A percentile compares a stretch with the other conserved stretches of the same genome.
These are phyloP conservation scores for Davidsoniella neocaledoniae DNA, from an alignment of 2,329 filamentous ascomycete genomes.

Conservation along the genomic window DNA sequence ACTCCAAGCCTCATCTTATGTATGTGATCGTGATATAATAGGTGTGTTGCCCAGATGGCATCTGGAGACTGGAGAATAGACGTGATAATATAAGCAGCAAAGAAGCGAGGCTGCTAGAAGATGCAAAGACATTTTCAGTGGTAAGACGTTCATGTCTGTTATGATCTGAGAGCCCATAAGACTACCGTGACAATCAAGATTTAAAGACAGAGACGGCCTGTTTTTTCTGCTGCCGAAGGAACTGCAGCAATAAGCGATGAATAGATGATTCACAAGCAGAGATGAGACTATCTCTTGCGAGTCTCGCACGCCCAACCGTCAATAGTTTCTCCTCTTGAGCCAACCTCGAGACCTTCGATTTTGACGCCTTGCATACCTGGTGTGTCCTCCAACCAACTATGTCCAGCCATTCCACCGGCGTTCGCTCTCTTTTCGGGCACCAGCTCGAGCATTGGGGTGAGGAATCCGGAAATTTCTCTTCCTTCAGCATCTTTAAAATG, in stretches of 20 bases:
- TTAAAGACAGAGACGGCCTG: background rate
- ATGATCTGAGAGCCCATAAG: background rate
- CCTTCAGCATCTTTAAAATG: slow-evolving; percentile 77
- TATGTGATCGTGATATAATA: no score
- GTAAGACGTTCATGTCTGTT: background rate
- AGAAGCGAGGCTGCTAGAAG: background rate
- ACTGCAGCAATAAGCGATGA: no score
- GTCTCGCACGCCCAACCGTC: slow-evolving; percentile 86
- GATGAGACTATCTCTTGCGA: slow-evolving; percentile 48
- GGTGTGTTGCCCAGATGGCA: no score
- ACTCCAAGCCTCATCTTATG: no score
- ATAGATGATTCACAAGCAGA: no score
- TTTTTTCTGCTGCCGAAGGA: background rate
- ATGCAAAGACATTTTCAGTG: background rate
- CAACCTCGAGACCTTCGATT: slow-evolving; percentile 57
- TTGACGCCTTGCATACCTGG: slow-evolving; percentile 72
- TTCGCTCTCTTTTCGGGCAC: slow-evolving; percentile 80
- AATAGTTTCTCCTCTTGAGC: slow-evolving; percentile 76
- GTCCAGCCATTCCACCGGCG: slow-evolving; percentile 84
- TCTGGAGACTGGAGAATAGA: no score
- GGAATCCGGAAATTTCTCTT: slow-evolving; percentile 61
- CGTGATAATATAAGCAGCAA: background rate
- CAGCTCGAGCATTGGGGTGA: slow-evolving; percentile 82
- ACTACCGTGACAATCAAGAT: no score
- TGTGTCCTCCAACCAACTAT: slow-evolving; percentile 67